Evolutionary conservation across 331 rosid species (phyloP).

Genomic region (Erythrophleum ivorense): DNA sequence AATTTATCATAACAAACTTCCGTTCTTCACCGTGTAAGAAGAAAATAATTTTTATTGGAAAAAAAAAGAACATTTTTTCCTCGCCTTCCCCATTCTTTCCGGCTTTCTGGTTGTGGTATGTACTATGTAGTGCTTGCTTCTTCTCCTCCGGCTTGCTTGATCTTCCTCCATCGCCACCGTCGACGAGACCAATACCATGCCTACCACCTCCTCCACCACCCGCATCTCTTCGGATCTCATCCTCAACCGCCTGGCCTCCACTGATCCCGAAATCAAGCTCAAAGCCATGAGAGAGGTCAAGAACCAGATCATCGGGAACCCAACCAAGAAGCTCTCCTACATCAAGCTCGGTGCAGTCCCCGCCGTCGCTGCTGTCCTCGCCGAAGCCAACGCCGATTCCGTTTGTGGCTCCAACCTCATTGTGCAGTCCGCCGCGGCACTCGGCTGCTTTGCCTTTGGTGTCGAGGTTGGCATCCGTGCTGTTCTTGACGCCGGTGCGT

Average conservation of each 20-base stretch:
- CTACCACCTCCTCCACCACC: conserved; percentile 54
- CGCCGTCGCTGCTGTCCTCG: conserved; percentile 60
- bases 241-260: conserved; percentile 62
- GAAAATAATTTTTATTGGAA: no score
- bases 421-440: conserved; percentile 79
- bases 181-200: conserved; percentile 45
- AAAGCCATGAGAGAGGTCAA: conserved; percentile 86
- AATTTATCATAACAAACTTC: no score
- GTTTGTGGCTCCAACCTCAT: conserved; percentile 59
- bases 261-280: conserved; percentile 69
- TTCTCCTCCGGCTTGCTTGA: conserved; percentile 54
- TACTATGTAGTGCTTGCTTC: conserved; percentile 33
- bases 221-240: conserved; percentile 44
- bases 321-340: conserved; percentile 83
- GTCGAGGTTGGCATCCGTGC: conserved; percentile 80
- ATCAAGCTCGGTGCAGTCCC: conserved; percentile 85
- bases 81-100: neutral
- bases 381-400: conserved; percentile 40
- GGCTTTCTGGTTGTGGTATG: neutral
- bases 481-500: conserved; percentile 78
- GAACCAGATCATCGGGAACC: conserved; percentile 91
- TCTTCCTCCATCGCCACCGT: conserved; percentile 33
- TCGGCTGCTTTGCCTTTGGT: conserved; percentile 91
- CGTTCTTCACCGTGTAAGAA: no score
- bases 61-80: neutral